A percentile compares a stretch with the other conserved stretches of the same genome.
Evolutionary conservation across 352 stramenopile genomes (phyloP).

Genomic region (Pythium utonaiense): DNA sequence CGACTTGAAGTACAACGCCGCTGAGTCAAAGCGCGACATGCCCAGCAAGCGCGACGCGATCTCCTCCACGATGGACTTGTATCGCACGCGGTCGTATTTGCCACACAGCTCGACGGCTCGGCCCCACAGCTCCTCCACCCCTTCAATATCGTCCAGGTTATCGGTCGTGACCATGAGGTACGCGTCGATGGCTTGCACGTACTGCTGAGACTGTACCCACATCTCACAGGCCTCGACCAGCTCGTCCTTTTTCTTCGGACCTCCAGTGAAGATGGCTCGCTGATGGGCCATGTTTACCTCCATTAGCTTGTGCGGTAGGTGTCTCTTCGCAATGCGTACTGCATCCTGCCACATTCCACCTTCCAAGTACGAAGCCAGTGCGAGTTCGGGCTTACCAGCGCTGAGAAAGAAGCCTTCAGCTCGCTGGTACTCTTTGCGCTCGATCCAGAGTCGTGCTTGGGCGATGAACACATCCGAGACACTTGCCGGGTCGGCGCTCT

Average conservation of each 20-base stretch:
- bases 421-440: conserved; percentile 79
- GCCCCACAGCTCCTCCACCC: conserved; percentile 87
- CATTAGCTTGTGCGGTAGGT: conserved; percentile 91
- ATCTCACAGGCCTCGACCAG: conserved; percentile 83
- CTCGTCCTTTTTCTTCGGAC: conserved; percentile 75
- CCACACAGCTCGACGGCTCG: conserved; percentile 86
- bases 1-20: conserved; percentile 85
- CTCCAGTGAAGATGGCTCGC: conserved; percentile 72
- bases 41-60: conserved; percentile 79
- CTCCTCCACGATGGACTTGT: conserved; percentile 87
- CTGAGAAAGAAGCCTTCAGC: conserved; percentile 90
- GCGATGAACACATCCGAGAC: conserved; percentile 90
- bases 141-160: conserved; percentile 60
- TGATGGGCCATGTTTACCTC: conserved; percentile 89
- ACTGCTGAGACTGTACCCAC: conserved; percentile 88
- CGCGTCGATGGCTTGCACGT: conserved; percentile 89
- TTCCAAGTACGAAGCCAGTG: conserved; percentile 85
- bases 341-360: conserved; percentile 87
- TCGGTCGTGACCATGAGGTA: conserved; percentile 85
- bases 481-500: conserved; percentile 85
- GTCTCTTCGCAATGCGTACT: conserved; percentile 83
- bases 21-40: conserved; percentile 83
- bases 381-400: conserved; percentile 89
- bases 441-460: conserved; percentile 84
- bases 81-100: conserved; percentile 84